These are phyloP conservation scores for Pythium brachiatum DNA, from an alignment of 352 stramenopile genomes.

Conservation along the genomic window DNA sequence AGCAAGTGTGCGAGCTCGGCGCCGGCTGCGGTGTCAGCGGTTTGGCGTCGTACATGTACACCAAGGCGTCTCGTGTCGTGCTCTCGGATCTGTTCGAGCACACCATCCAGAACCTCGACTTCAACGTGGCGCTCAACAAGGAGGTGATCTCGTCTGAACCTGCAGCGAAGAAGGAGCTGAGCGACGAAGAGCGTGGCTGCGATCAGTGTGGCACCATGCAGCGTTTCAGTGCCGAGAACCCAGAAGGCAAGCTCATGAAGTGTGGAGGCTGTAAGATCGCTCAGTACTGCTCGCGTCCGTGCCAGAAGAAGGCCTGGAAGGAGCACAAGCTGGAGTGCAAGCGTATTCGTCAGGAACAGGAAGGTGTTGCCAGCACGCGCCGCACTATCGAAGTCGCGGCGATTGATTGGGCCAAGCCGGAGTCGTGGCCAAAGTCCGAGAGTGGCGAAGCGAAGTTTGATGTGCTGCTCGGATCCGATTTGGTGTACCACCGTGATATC, in stretches of 20 bases:
- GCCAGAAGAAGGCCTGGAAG: conserved; percentile 87
- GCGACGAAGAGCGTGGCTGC: conserved; percentile 46
- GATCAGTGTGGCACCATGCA: conserved; percentile 68
- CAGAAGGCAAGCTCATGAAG: conserved; percentile 85
- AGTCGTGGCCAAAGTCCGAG: conserved; percentile 58
- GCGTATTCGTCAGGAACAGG: conserved; percentile 41
- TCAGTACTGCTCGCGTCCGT: conserved; percentile 85
- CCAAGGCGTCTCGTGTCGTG: conserved; percentile 65
- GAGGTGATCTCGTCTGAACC: conserved; percentile 7
- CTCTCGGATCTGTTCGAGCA: conserved; percentile 84
- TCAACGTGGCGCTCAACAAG: conserved; percentile 82
- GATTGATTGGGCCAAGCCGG: conserved; percentile 78
- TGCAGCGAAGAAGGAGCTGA: conserved; percentile 3
- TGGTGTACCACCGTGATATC: conserved; percentile 86
- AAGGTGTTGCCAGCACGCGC: conserved; percentile 5
- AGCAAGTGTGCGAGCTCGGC: conserved; percentile 79
- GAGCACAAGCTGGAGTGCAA: conserved; percentile 84
- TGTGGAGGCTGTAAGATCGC: conserved; percentile 68
- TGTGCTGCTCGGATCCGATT: conserved; percentile 77
- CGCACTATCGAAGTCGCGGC: conserved; percentile 57
- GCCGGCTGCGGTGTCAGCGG: conserved; percentile 84
- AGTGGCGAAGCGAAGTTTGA: conserved; percentile 45
- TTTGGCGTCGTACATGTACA: conserved; percentile 76
- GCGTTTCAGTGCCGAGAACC: conserved; percentile 76
- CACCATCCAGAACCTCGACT: conserved; percentile 77